These are phyloP conservation scores for Solanum neorickii DNA, from an alignment of 257 asterid genomes.

Conservation along the genomic window DNA sequence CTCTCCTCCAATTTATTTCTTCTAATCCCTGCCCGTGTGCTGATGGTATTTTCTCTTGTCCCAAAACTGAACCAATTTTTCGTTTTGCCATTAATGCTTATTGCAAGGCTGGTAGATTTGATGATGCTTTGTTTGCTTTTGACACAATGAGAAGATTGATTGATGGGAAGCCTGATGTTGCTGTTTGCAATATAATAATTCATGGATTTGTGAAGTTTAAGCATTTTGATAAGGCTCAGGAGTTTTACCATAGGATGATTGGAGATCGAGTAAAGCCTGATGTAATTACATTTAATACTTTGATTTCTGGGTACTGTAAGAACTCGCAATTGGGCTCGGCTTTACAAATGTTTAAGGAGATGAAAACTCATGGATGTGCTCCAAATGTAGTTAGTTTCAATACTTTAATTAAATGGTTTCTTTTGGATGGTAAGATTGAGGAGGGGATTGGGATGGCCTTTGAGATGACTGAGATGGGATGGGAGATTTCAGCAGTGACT, in stretches of 20 bases:
- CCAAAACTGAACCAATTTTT: conserved; percentile 54
- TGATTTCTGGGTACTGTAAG: conserved; percentile 74
- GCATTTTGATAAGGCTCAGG: conserved; percentile 36
- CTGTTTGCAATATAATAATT: conserved; percentile 54
- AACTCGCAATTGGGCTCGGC: conserved; percentile 39
- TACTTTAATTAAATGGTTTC: conserved; percentile 73
- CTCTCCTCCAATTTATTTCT: conserved; percentile 59
- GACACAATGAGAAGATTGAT: conserved; percentile 59
- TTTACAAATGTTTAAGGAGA: conserved; percentile 64
- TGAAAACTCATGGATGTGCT: conserved; percentile 69
- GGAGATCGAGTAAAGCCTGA: conserved; percentile 67
- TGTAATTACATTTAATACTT: conserved; percentile 54
- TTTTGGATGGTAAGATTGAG: conserved; percentile 56
- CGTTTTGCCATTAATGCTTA: conserved; percentile 53
- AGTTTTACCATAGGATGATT: conserved; percentile 49
- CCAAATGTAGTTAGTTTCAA: conserved; percentile 90
- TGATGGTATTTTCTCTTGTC: conserved; percentile 85
- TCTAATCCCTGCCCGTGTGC: conserved; percentile 92
- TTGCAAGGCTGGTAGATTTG: conserved; percentile 51
- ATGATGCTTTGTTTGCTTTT: conserved; percentile 52
- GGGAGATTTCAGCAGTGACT: conserved; percentile 55
- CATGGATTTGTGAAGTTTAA: conserved; percentile 65
- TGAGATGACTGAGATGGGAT: conserved; percentile 77
- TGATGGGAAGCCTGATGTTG: conserved; percentile 66
- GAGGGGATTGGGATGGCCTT: conserved; percentile 68